Evolutionary conservation across 1,284 basidiomycete species (phyloP).

Genomic region (Austroboletus novae-zelandiae): DNA sequence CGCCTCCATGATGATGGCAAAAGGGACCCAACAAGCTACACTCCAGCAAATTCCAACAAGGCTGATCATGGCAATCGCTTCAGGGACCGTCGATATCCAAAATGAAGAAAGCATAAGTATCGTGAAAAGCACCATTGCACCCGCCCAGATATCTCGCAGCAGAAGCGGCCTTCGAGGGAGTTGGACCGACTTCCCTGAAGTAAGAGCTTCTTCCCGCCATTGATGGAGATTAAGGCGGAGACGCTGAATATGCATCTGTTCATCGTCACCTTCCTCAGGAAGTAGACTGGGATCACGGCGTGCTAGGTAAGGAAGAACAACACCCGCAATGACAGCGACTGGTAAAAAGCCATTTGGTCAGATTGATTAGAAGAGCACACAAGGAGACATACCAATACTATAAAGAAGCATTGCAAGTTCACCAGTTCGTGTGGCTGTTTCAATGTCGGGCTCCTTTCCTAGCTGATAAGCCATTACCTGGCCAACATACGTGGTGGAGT

Average conservation of each 20-base stretch:
- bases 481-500: conserved; percentile 89
- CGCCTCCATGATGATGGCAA: conserved; percentile 92
- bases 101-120: conserved; percentile 80
- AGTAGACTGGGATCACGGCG: conserved; percentile 77
- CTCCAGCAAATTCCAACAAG: conserved; percentile 93
- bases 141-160: conserved; percentile 89
- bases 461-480: conserved; percentile 86
- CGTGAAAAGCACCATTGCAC: conserved; percentile 77
- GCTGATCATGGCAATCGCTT: conserved; percentile 80
- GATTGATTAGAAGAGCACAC: not conserved
- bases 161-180: conserved; percentile 87
- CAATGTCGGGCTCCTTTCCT: conserved; percentile 69
- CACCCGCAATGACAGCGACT: conserved; percentile 86
- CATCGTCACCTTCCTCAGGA: conserved; percentile 65
- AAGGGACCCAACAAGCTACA: conserved; percentile 90
- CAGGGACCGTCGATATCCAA: conserved; percentile 68
- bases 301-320: conserved; percentile 79
- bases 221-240: conserved; percentile 68
- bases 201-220: conserved; percentile 81
- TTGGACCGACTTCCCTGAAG: conserved; percentile 66
- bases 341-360: conserved; percentile 9
- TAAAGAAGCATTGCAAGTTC: conserved; percentile 90
- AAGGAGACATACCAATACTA: conserved; percentile 65
- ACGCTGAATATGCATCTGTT: conserved; percentile 68
- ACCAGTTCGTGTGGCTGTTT: conserved; percentile 81